These are phyloP conservation scores for Flaveria bidentis DNA, from an alignment of 129 eudicot species.

Conservation along the genomic window DNA sequence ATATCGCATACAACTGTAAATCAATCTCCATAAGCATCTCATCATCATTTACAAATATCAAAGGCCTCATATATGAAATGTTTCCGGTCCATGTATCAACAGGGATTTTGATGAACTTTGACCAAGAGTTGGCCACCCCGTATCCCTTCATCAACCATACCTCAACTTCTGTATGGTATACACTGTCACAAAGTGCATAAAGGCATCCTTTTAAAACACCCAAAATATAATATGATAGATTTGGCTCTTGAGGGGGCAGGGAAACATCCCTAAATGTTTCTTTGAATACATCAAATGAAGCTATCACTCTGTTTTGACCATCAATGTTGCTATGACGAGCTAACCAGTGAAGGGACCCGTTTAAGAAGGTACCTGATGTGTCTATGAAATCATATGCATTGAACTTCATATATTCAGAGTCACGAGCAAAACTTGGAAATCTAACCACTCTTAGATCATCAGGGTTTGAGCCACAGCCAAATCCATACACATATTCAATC, in stretches of 20 bases:
- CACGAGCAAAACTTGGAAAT: slow-evolving; percentile 42
- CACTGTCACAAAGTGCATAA: slow-evolving; percentile 30
- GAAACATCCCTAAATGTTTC: slow-evolving; percentile 31
- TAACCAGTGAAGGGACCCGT: slow-evolving; percentile 41
- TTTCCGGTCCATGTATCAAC: slow-evolving; percentile 20
- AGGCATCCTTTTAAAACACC: slow-evolving; percentile 36
- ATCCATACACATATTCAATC: slow-evolving; percentile 42
- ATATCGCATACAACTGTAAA: slow-evolving; percentile 23
- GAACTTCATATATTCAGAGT: slow-evolving; percentile 19
- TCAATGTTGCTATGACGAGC: slow-evolving; percentile 23
- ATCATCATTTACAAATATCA: slow-evolving; percentile 31
- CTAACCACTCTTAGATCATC: slow-evolving; percentile 28
- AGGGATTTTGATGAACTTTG: slow-evolving; percentile 32
- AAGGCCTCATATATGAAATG: slow-evolving; percentile 38
- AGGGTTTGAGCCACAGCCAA: slow-evolving; percentile 35
- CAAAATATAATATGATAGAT: slow-evolving; percentile 17
- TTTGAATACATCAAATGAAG: slow-evolving; percentile 27
- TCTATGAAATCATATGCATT: slow-evolving; percentile 36
- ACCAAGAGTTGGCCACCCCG: slow-evolving; percentile 38
- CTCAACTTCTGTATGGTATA: slow-evolving; percentile 19
- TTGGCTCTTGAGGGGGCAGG: slow-evolving; percentile 30
- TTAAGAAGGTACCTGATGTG: slow-evolving; percentile 33
- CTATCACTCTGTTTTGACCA: slow-evolving; percentile 24
- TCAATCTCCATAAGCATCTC: slow-evolving; percentile 42
- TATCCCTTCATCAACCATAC: slow-evolving; percentile 46